These are phyloP conservation scores for Fistulifera solaris DNA, from an alignment of 108 stramenopile species.

Conservation along the genomic window DNA sequence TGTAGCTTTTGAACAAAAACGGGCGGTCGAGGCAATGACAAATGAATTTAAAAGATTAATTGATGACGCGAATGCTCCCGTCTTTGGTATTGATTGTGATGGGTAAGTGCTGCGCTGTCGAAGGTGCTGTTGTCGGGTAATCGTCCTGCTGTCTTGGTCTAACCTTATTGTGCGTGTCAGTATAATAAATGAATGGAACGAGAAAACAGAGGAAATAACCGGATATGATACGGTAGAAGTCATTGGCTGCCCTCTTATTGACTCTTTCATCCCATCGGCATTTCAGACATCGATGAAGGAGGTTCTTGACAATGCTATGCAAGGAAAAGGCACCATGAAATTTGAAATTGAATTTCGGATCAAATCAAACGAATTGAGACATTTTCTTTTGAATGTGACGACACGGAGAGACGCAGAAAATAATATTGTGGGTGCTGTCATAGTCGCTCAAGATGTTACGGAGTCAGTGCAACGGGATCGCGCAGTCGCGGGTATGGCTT, in stretches of 20 bases:
- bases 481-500: constrained; percentile 47
- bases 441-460: constrained; percentile 73
- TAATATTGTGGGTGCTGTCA: constrained; percentile 56
- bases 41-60: constrained; percentile 43
- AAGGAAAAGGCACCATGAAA: constrained; percentile 49
- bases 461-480: constrained; percentile 46
- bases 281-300: constrained; percentile 31
- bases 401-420: constrained; percentile 56
- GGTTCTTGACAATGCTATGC: constrained; percentile 46
- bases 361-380: constrained; percentile 28
- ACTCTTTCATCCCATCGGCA: constrained; percentile 35
- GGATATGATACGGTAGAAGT: constrained; percentile 61
- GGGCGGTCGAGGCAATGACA: constrained; percentile 30
- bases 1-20: constrained; percentile 34
- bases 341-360: constrained; percentile 45
- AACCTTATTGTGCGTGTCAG: constrained; percentile 8
- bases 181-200: constrained; percentile 54
- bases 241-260: constrained; percentile 31
- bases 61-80: constrained; percentile 64
- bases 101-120: constrained; percentile 23
- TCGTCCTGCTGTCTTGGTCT: not conserved
- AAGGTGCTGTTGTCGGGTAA: not conserved
- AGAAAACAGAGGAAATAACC: constrained; percentile 54
- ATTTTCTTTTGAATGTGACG: constrained; percentile 64
- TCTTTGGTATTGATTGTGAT: constrained; percentile 57